Percentiles rank a stretch among this genome's conserved stretches.
These are phyloP conservation scores for Adansonia gregorii DNA, from an alignment of 441 rosid species.

Conservation along the genomic window DNA sequence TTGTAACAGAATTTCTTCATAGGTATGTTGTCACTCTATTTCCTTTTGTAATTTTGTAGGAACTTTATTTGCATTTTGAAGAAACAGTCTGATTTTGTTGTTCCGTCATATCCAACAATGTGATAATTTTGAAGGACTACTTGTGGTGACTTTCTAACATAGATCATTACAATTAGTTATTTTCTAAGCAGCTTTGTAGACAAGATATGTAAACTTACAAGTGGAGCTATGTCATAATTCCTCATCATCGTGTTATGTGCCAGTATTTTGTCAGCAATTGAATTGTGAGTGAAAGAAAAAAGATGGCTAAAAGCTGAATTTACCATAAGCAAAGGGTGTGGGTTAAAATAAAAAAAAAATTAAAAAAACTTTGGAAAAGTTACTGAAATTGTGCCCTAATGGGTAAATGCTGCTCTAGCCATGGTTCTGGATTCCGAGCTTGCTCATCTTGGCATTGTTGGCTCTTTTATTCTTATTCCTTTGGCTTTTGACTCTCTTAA, in stretches of 20 bases:
- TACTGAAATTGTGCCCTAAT: not conserved
- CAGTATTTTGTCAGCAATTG: constrained; percentile 15
- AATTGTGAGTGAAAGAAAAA: not conserved
- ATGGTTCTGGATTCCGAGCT: constrained; percentile 10
- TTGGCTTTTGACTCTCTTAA: constrained; percentile 7
- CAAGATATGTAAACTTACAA: not conserved
- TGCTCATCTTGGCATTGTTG: constrained; percentile 21
- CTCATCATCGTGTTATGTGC: not conserved
- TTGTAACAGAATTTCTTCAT: constrained; percentile 80
- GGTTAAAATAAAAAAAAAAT: not conserved
- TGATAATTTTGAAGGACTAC: constrained; percentile 12
- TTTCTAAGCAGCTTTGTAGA: not conserved
- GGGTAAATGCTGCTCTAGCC: not conserved
- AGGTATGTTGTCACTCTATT: constrained; percentile 45
- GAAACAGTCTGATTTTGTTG: constrained; percentile 5
- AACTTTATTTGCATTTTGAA: constrained; percentile 14
- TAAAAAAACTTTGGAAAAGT: not conserved
- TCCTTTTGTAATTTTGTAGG: not conserved
- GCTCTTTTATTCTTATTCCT: not conserved
- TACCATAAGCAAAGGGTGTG: constrained; percentile 12
- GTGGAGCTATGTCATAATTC: not conserved
- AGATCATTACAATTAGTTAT: constrained; percentile 15
- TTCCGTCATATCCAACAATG: not conserved
- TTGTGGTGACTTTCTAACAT: not conserved
- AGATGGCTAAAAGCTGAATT: constrained; percentile 11